Evolutionary conservation across 1,139 yeast species (phyloP), one percentile per base, ranked within the genome.

Genomic region (Geotrichum klebahnii): DNA sequence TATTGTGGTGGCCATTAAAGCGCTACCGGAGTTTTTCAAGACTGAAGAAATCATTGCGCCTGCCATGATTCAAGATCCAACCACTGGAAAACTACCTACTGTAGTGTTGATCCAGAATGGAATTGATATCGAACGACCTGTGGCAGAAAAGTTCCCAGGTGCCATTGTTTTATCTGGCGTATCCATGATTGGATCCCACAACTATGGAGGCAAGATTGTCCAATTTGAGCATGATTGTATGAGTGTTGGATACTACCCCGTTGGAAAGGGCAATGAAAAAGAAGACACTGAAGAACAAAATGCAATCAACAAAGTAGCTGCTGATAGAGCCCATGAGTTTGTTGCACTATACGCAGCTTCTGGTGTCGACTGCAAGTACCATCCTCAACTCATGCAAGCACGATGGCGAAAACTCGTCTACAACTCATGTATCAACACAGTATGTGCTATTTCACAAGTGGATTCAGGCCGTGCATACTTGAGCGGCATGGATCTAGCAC

Each of bases 351-450:
- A 84, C 63, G 55, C 64, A 19, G 74, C 75, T 46, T 73, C 69
- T 6, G 63, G 73, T 56, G 80, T 79, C 58, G 58, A 61, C 4
- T 73, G 77, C 43, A 55, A 53, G 20, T 60, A 60, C 44, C 61
- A 61, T 8, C 66, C 74, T 38, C 84, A 81, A 59, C 58, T 68
- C 42, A 50, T 50, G 49, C 55, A 50, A 48, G 62, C 67, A 26
- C 63, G 95, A 63, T 85, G 94, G 94, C 72, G 78, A 53, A 85
- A 85, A 63, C 72, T 85, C 50, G 74, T 84, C 19, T 84, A 84
- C 68, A 85, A 85, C 61, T 77, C 84, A 6, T 75, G 80, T 2
- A 74, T 80, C 63, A 84, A 84, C 67, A 76, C 90, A 1, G 71
- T 79, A 3, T 76, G 81, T 53, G 80, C 82, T 6, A 63, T 79